These are phyloP conservation scores for Wallacemonas rigidus DNA, from an alignment of 208 protist genomes.

Conservation along the genomic window DNA sequence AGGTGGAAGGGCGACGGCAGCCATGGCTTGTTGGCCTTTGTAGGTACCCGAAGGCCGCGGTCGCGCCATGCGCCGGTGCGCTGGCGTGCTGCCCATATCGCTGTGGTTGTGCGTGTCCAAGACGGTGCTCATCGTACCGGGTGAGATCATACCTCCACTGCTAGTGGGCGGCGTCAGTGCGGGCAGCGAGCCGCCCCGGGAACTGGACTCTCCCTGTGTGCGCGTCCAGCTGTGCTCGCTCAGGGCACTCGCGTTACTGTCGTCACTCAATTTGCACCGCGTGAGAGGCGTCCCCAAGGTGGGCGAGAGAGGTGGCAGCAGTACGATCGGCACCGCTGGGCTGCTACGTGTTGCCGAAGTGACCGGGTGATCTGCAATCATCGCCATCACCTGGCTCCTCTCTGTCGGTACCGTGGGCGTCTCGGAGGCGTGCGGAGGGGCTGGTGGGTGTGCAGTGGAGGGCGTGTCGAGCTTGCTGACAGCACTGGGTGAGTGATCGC, in stretches of 20 bases:
- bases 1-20: background rate
- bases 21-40: background rate
- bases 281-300: background rate
- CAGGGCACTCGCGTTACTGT: background rate
- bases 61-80: slow-evolving; percentile 2
- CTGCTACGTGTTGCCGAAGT: background rate
- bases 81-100: background rate
- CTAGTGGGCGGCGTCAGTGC: background rate
- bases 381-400: background rate
- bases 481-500: too few relatives aligned
- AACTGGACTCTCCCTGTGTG: background rate
- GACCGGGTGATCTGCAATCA: slow-evolving; percentile 5
- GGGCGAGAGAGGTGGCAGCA: background rate
- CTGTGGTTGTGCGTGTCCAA: background rate
- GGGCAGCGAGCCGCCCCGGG: background rate
- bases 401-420: background rate
- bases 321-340: background rate
- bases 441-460: too few relatives aligned
- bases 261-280: background rate
- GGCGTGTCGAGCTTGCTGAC: too few relatives aligned
- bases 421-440: too few relatives aligned
- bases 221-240: background rate
- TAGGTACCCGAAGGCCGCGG: background rate
- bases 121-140: background rate
- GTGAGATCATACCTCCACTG: background rate